These are phyloP conservation scores for Ceratobasidium sp. DNA, from an alignment of 1,284 basidiomycete species.

Conservation along the genomic window DNA sequence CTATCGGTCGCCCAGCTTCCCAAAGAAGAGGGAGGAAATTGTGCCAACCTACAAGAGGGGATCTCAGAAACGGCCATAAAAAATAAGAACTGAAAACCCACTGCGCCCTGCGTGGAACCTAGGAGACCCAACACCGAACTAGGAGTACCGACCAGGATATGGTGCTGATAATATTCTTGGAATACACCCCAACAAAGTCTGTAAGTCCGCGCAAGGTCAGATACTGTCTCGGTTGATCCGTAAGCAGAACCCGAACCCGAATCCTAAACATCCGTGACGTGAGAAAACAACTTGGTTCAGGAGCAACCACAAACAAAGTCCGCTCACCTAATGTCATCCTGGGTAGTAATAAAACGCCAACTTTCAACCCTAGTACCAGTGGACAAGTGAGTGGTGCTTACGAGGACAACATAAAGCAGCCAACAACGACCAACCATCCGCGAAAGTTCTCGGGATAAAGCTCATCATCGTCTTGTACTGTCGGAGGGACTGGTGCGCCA, in stretches of 20 bases:
- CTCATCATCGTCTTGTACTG: constrained; percentile 33
- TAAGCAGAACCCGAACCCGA: constrained; percentile 20
- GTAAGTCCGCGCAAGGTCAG: constrained; percentile 3
- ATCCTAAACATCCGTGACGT: constrained; percentile 16
- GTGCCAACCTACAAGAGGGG: constrained; percentile 44
- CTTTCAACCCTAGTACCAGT: neutral
- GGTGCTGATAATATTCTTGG: constrained; percentile 47
- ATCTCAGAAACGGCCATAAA: neutral
- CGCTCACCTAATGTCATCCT: constrained; percentile 44
- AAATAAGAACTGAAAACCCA: constrained; percentile 10
- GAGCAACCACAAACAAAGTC: neutral
- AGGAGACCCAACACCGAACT: constrained; percentile 48
- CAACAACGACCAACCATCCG: constrained; percentile 50
- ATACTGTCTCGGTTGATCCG: neutral
- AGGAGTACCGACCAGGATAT: constrained; percentile 45
- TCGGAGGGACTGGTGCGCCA: neutral
- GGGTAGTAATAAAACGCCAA: neutral
- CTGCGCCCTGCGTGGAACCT: constrained; percentile 47
- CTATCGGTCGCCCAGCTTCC: constrained; percentile 50
- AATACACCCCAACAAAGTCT: constrained; percentile 50
- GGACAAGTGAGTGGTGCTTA: constrained; percentile 4
- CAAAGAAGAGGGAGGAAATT: constrained; percentile 48
- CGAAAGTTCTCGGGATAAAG: constrained; percentile 50
- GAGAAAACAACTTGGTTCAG: neutral
- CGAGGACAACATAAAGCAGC: constrained; percentile 48